These are phyloP conservation scores for Fraxinus greggii DNA, from an alignment of 305 asterid genomes.

Conservation along the genomic window DNA sequence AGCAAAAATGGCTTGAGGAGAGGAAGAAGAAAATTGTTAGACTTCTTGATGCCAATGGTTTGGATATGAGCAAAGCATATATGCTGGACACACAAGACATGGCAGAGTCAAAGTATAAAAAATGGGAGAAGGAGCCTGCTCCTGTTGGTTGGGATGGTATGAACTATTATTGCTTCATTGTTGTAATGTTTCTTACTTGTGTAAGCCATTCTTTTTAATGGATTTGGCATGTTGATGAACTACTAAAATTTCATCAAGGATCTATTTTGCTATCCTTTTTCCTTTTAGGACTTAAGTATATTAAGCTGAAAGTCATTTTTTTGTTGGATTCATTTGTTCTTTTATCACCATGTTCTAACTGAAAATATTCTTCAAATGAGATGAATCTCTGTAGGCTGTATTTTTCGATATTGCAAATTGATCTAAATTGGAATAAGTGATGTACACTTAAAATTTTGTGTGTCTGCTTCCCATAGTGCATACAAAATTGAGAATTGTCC, in stretches of 20 bases:
- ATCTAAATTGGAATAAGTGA: background rate
- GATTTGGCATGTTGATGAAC: background rate
- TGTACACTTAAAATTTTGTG: background rate
- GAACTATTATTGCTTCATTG: constrained; percentile 5
- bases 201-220: no score
- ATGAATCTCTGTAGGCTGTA: background rate
- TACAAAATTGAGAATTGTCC: background rate
- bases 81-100: constrained; percentile 84
- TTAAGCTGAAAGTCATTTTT: background rate
- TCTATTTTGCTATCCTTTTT: background rate
- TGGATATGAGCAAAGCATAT: constrained; percentile 84
- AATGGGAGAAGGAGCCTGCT: constrained; percentile 89
- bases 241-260: background rate
- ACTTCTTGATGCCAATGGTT: constrained; percentile 83
- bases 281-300: background rate
- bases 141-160: constrained; percentile 98
- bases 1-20: constrained; percentile 92
- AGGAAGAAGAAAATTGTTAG: constrained; percentile 87
- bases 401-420: background rate
- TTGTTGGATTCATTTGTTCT: background rate
- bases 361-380: background rate
- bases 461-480: background rate
- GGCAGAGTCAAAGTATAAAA: constrained; percentile 82
- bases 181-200: no score
- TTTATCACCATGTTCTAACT: background rate